Conservation (phyloP, 495 filamentous ascomycete genomes). For the Penicillium tannophilum region DNA sequence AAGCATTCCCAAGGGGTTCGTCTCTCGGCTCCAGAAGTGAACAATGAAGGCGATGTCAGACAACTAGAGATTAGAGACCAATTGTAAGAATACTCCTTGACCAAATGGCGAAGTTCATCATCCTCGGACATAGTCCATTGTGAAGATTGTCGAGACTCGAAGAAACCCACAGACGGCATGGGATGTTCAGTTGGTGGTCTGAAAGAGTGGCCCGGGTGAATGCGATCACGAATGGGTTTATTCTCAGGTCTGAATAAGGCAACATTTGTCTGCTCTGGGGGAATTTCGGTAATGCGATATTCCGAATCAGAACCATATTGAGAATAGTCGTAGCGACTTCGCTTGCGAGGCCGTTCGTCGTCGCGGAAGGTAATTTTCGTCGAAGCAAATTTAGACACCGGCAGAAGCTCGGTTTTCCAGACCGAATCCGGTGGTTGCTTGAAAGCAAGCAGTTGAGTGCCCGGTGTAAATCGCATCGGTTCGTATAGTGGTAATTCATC, state of each 20-base stretch:
- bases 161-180: conserved; percentile 88
- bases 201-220: conserved; percentile 92
- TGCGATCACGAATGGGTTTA: conserved; percentile 83
- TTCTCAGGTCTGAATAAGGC: conserved; percentile 89
- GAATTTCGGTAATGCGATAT: conserved; percentile 50
- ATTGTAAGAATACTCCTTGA: conserved; percentile 93
- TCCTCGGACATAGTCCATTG: conserved; percentile 92
- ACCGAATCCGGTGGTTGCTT: conserved; percentile 64
- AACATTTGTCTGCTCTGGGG: conserved; percentile 73
- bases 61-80: conserved; percentile 90
- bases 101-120: conserved; percentile 79
- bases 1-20: conserved; percentile 99
- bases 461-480: conserved; percentile 60
- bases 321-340: conserved; percentile 76
- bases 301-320: conserved; percentile 65
- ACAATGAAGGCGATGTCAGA: conserved; percentile 70
- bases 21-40: conserved; percentile 80
- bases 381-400: conserved; percentile 80
- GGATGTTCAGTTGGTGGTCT: conserved; percentile 85
- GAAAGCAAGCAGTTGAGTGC: conserved; percentile 54
- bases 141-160: conserved; percentile 79
- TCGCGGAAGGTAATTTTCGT: conserved; percentile 74
- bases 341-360: conserved; percentile 70
- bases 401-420: conserved; percentile 78
- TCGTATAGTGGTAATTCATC: conserved; percentile 79